phyloP scores from a whole-genome alignment of 2,329 filamentous ascomycete genomes.

The Myrmaecium sp. region DNA sequence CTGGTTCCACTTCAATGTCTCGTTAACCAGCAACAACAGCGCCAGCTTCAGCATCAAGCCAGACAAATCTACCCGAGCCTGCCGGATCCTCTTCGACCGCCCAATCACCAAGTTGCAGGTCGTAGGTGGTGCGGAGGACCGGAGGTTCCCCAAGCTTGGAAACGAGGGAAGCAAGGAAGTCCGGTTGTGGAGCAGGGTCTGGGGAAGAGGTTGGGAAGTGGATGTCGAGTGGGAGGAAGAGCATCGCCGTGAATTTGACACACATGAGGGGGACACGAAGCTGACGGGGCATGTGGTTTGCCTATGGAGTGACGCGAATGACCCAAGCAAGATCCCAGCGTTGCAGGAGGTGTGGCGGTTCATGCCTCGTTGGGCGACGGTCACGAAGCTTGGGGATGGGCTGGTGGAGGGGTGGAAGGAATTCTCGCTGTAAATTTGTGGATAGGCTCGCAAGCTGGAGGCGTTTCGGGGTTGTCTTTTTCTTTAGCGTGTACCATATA shows the following conservation, averaged over 20 bases:
- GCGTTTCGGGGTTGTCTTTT: too few species aligned
- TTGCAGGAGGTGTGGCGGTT: slow-evolving; percentile 64
- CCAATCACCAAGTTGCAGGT: slow-evolving; percentile 50
- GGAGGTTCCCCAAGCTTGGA: slow-evolving; percentile 47
- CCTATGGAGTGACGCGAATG: slow-evolving; percentile 76
- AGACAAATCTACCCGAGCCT: slow-evolving; percentile 61
- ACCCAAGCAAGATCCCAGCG: slow-evolving; percentile 55
- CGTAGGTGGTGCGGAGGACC: slow-evolving; percentile 41
- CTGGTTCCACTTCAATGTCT: slow-evolving; percentile 52
- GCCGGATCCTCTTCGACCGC: slow-evolving; percentile 54
- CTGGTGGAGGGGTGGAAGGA: slow-evolving; percentile 64
- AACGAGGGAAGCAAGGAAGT: slow-evolving; percentile 49
- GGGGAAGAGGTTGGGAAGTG: slow-evolving; percentile 60
- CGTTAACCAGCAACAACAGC: slow-evolving; percentile 26
- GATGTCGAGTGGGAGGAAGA: slow-evolving; percentile 46
- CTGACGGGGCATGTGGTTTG: slow-evolving; percentile 38
- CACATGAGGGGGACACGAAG: background rate
- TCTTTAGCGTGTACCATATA: too few species aligned
- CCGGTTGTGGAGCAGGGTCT: slow-evolving; percentile 68
- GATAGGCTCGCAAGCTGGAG: too few species aligned
- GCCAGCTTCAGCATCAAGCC: slow-evolving; percentile 53
- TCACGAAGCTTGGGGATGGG: slow-evolving; percentile 60
- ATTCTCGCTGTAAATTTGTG: slow-evolving; percentile 45
- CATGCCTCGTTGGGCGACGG: slow-evolving; percentile 61
- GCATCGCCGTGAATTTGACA: slow-evolving; percentile 8